Evolutionary conservation across 1,139 yeast genomes (phyloP), one percentile per base, ranked within the genome.

Genomic region (Geotrichum phurueaensis): DNA sequence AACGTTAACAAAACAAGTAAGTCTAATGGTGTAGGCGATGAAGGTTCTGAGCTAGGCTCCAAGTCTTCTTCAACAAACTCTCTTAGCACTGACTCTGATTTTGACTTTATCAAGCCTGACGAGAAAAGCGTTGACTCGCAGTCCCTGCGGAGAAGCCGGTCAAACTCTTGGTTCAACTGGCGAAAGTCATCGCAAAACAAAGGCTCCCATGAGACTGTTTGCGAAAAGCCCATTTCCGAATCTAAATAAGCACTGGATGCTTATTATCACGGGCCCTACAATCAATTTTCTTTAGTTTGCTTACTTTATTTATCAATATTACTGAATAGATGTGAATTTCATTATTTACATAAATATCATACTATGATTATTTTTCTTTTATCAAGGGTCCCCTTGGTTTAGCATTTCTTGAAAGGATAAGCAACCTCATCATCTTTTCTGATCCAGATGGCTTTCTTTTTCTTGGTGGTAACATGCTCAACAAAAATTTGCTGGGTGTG

Each of bases 371-470:
- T n/a, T 39, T 39, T 39, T 39, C 5, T 36, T 31, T 33, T 39
- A 39, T 39, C 20, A n/a, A n/a, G 18, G 18, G 7, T n/a, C 9
- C 47, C 10, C 3, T 39, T 39, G 15, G 10, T 48, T 61, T 54
- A 39, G n/a, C 62, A 47, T 25, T 65, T 60, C 68, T 87, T 88
- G 74, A 84, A 91, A 2, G 97, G 97, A 70, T 90, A 90, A 20
- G 86, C 81, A 33, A 81, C 77, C 68, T 87, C 87, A 36, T 68
- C 64, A 68, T 85, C 91, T 72, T 87, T 87, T 71, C 96, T 85
- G 73, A 89, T 86, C 98, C 98, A 91, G 64, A 75, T 69, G 78
- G 88, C 89, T 83, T 87, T 87, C 84, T 89, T 89, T 79, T 84
- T 87, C 77, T 87, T 87, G 22, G 89, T 87, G 3, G 84, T 81